phyloP scores from a whole-genome alignment of 148 eudicot genomes.

The Chenopodium suecicum region DNA sequence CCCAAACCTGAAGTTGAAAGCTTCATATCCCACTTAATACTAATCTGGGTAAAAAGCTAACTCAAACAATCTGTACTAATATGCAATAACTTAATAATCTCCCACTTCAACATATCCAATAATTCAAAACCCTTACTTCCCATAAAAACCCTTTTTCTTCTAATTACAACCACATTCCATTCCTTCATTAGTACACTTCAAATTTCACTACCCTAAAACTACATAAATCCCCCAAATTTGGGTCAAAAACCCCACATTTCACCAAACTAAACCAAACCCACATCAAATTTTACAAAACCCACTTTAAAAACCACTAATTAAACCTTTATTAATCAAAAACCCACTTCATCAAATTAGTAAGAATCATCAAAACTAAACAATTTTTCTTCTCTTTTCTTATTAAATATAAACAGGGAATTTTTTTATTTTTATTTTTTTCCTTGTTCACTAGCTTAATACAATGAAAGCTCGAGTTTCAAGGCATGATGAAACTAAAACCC shows the following conservation, averaged over 20 bases:
- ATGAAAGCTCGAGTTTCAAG: constrained; percentile 31
- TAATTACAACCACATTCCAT: constrained; percentile 33
- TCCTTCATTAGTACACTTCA: constrained; percentile 31
- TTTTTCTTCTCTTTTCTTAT: neutral
- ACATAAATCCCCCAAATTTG: constrained; percentile 11
- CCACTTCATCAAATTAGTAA: constrained; percentile 2
- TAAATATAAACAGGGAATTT: constrained; percentile 1
- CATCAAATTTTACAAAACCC: neutral
- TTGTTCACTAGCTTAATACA: constrained; percentile 9
- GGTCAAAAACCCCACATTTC: constrained; percentile 33
- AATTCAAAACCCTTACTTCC: constrained; percentile 33
- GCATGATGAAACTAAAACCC: constrained; percentile 19
- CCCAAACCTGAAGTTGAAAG: constrained; percentile 44
- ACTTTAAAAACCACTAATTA: neutral
- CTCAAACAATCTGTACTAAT: constrained; percentile 34
- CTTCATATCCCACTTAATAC: constrained; percentile 42
- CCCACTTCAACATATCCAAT: constrained; percentile 26
- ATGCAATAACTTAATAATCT: constrained; percentile 25
- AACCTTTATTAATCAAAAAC: neutral
- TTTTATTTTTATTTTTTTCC: neutral
- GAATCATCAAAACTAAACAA: neutral
- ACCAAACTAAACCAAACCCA: constrained; percentile 26
- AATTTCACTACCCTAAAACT: constrained; percentile 12
- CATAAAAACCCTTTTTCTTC: constrained; percentile 24
- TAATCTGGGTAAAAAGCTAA: constrained; percentile 30